These are phyloP conservation scores for Epichloe scottii DNA, from an alignment of 2,329 filamentous ascomycete genomes.

Conservation along the genomic window DNA sequence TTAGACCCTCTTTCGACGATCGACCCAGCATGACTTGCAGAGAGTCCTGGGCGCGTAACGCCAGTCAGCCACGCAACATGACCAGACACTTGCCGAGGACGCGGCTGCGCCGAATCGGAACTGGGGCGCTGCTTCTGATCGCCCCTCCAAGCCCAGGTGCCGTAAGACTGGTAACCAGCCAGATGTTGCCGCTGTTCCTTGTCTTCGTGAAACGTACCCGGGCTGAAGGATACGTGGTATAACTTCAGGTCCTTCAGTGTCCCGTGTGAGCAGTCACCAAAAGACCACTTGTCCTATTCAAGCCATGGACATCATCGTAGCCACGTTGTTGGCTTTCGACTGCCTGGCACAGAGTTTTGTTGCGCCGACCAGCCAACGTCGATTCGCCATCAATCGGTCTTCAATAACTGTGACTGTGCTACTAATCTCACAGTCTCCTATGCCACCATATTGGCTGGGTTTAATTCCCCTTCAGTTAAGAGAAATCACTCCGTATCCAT, in stretches of 20 bases:
- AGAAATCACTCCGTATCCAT: background rate
- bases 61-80: background rate
- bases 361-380: background rate
- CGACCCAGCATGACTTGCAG: background rate
- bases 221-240: background rate
- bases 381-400: background rate
- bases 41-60: background rate
- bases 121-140: constrained; percentile 3
- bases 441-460: background rate
- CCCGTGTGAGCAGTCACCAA: background rate
- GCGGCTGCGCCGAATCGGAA: constrained; percentile 3
- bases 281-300: background rate
- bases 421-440: background rate
- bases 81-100: background rate
- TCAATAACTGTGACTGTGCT: background rate
- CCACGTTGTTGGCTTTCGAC: background rate
- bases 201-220: background rate
- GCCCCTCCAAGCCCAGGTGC: background rate
- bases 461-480: background rate
- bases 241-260: background rate
- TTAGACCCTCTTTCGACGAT: background rate
- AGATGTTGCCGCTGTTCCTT: constrained; percentile 1
- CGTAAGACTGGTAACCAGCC: constrained; percentile 5
- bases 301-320: background rate
- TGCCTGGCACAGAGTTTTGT: background rate